Evolutionary conservation across 306 rosid genomes (phyloP).

Genomic region (Vigna unguiculata): DNA sequence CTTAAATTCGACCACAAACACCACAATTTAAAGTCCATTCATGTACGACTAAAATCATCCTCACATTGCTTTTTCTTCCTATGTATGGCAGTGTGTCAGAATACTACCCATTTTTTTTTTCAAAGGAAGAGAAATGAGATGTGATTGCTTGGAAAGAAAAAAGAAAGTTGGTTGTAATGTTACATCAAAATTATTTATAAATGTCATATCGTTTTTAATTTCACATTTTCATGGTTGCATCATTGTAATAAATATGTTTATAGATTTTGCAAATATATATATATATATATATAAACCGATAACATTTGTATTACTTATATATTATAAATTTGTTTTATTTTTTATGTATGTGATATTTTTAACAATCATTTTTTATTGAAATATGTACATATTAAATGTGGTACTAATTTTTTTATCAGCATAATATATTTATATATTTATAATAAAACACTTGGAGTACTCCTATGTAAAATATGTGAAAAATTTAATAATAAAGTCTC

Average conservation of each 20-base stretch:
- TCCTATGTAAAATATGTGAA: no score
- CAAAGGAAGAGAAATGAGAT: not conserved
- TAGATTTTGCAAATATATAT: no score
- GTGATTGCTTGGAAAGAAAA: not conserved
- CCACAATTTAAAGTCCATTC: not conserved
- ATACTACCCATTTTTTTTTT: not conserved
- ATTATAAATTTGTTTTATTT: no score
- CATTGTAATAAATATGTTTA: not conserved
- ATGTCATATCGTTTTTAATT: not conserved
- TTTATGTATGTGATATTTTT: no score
- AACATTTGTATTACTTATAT: no score
- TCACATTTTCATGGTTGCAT: not conserved
- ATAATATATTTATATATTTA: no score
- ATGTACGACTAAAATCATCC: not conserved
- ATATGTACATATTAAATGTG: no score
- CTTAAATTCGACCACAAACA: not conserved
- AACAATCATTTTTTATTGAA: no score
- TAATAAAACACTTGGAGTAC: no score
- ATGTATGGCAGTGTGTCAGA: not conserved
- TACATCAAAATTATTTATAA: constrained; percentile 5
- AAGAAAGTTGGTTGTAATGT: not conserved
- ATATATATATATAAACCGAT: no score
- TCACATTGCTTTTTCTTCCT: not conserved
- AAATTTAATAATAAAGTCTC: no score
- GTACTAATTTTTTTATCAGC: no score